These are phyloP conservation scores for Trypanosoma congolense DNA, from an alignment of 208 protist genomes.

Conservation along the genomic window DNA sequence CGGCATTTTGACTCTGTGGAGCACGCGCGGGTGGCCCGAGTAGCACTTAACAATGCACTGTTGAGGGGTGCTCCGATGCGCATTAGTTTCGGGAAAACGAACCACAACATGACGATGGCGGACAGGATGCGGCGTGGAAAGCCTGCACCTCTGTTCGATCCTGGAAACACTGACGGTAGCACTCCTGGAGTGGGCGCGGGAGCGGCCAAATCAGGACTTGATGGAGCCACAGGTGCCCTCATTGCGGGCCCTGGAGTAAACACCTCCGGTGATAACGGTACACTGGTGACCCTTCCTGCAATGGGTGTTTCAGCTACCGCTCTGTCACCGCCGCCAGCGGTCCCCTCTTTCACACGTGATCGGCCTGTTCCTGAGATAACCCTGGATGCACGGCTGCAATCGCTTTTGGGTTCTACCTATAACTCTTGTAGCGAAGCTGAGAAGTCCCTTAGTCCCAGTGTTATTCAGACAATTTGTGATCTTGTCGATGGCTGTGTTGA, in stretches of 20 bases:
- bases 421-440: constrained; percentile 59
- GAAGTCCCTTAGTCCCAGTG: constrained; percentile 55
- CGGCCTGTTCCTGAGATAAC: constrained; percentile 56
- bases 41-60: constrained; percentile 42
- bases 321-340: constrained; percentile 7
- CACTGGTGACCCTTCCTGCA: constrained; percentile 41
- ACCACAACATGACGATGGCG: constrained; percentile 68
- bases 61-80: constrained; percentile 67
- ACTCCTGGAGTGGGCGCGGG: neutral
- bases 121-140: constrained; percentile 38
- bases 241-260: constrained; percentile 23
- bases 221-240: constrained; percentile 30
- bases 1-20: constrained; percentile 81
- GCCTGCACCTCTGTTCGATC: constrained; percentile 8
- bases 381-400: constrained; percentile 63
- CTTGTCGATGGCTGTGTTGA: constrained; percentile 68
- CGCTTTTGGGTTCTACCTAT: constrained; percentile 63
- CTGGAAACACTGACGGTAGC: too few relatives aligned
- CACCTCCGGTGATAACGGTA: constrained; percentile 12
- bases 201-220: constrained; percentile 4
- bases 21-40: constrained; percentile 47
- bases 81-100: constrained; percentile 79
- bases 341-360: constrained; percentile 40
- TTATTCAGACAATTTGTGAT: constrained; percentile 65
- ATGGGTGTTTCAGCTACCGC: constrained; percentile 38